Conservation (phyloP, 208 protist species). For the Wallacemonas sp. region DNA sequence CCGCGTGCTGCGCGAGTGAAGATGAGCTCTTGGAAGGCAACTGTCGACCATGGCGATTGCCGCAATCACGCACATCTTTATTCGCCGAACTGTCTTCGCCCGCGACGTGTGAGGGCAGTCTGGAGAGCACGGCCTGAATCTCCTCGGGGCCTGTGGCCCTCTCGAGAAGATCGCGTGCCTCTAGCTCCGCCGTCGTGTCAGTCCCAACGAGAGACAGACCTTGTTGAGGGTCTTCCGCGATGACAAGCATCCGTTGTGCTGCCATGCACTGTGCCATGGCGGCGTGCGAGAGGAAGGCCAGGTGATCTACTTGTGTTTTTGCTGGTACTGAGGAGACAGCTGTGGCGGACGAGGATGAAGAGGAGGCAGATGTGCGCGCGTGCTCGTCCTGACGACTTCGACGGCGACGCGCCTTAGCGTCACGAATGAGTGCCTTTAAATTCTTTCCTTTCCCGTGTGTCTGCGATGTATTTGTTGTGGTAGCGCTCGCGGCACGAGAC, state of each 20-base stretch:
- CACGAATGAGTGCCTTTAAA: not conserved
- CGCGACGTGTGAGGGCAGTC: not conserved
- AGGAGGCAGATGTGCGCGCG: no score
- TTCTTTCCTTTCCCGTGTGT: no score
- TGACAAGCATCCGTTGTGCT: conserved; percentile 59
- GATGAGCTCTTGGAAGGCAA: no score
- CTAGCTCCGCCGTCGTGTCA: conserved; percentile 34
- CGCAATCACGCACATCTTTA: not conserved
- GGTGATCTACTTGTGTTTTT: conserved; percentile 26
- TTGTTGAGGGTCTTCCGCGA: conserved; percentile 52
- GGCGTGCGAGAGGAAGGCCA: conserved; percentile 72
- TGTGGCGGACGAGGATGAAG: no score
- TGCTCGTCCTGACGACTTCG: not conserved
- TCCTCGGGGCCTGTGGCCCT: not conserved
- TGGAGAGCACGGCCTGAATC: not conserved
- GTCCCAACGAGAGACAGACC: conserved; percentile 49
- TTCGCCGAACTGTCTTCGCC: not conserved
- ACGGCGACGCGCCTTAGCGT: not conserved
- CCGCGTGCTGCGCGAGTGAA: not conserved
- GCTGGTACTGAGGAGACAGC: not conserved
- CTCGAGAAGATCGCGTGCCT: conserved; percentile 36
- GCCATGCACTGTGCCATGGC: conserved; percentile 60
- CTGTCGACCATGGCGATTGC: no score
- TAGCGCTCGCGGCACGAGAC: no score
- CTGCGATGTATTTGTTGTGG: no score